Base-by-base conservation (phyloP, 2,329 filamentous ascomycete species). In the Phialophora chinensis region DNA sequence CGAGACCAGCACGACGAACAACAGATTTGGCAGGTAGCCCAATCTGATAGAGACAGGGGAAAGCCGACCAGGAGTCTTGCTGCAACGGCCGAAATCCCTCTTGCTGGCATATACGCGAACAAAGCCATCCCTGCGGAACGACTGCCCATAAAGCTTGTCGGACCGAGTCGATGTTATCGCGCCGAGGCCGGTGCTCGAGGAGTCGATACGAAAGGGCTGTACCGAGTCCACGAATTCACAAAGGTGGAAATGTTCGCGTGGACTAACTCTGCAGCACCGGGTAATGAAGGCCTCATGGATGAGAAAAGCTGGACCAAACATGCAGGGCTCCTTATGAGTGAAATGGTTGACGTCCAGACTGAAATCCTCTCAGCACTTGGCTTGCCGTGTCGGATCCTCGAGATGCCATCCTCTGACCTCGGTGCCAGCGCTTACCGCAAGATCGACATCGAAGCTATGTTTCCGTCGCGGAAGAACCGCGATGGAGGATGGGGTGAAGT, bases 221-320 rank as follows among this genome's bases (percentile, higher is more conserved):
- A 98, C 80, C 90, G 95, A 31, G 95, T 99, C 3, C 95, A 99
- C 79, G 95, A 99, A 79, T 99, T 99, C 79, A 97, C 93, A 31
- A 99, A 99, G 78, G 94, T 99, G 0, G 95, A 99, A 79, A 89
- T 99, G 84, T 98, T 99, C 76, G 93, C 91, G 0, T 99, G 95
- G 95, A 90, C 92, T 4, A 73, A 84, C 33, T 76, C 73, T 42
- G 87, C 91, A 1, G 7, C 59, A 25, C 20, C 23, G 2, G 38
- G 67, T 17, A 65, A 72, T 11, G 63, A 59, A 53, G 54, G 55
- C 4, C 23, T 67, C 6, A 29, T 55, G 58, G 44, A 64, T 63
- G 20, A 71, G 73, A 10, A 59, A 55, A 6, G 67, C 44, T 54
- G 63, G 57, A 65, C 68, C 47, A 55, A 69, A 59, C 52, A 77